Percentiles rank a stretch among this genome's conserved stretches.
Conservation (phyloP, 768 basidiomycete genomes). For the Auriscalpium orientale region DNA sequence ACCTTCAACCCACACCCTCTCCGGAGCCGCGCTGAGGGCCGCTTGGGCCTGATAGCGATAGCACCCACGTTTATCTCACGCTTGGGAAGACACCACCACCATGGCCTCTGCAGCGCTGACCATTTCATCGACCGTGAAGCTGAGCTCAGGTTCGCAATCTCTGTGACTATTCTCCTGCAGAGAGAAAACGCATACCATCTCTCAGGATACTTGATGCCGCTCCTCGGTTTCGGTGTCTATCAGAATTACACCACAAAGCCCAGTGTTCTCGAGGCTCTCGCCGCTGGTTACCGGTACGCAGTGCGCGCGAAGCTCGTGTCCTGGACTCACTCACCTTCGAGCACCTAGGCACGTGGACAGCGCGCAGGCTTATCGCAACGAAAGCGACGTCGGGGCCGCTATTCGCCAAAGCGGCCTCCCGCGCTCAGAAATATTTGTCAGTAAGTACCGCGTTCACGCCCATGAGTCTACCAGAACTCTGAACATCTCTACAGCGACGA, state of each 20-base stretch:
- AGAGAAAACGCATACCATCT: too few relatives aligned
- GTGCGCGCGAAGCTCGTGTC: not conserved
- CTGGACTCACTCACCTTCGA: not conserved
- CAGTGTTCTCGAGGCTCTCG: constrained; percentile 54
- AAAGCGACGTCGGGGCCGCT: constrained; percentile 53
- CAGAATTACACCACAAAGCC: constrained; percentile 50
- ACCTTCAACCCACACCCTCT: too few relatives aligned
- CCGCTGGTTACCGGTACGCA: constrained; percentile 54
- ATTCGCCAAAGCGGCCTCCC: constrained; percentile 47
- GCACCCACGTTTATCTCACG: too few relatives aligned
- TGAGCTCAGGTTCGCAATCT: not conserved
- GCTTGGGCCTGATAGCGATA: too few relatives aligned
- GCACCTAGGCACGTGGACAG: constrained; percentile 59
- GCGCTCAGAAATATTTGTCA: constrained; percentile 61
- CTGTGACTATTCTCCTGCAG: too few relatives aligned
- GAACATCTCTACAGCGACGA: constrained; percentile 7
- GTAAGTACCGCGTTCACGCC: constrained; percentile 30
- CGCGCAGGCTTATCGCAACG: constrained; percentile 64
- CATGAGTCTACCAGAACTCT: not conserved
- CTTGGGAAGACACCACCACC: not conserved
- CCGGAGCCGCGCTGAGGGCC: too few relatives aligned
- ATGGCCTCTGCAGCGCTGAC: not conserved
- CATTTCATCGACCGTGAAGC: not conserved
- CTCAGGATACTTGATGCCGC: constrained; percentile 50
- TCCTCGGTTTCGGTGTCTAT: constrained; percentile 65